phyloP scores from a whole-genome alignment of 202 grass and related monocot species.

The Schoenoplectus triqueter region DNA sequence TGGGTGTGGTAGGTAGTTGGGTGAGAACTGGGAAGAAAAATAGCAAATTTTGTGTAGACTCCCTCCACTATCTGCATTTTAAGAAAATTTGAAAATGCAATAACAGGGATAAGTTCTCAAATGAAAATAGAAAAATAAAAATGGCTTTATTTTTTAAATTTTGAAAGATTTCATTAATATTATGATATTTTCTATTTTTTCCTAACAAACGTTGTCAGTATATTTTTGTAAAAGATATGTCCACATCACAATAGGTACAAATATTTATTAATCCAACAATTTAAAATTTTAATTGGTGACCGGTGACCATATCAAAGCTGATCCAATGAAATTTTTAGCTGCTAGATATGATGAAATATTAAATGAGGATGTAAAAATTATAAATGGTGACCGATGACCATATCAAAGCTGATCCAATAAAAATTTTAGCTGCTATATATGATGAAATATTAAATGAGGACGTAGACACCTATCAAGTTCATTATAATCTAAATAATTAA shows the following conservation, averaged over 20 bases:
- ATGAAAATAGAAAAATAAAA: background rate
- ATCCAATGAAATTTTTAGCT: background rate
- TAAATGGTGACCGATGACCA: background rate
- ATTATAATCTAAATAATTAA: background rate
- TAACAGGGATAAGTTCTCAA: too few species aligned
- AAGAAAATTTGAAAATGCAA: too few species aligned
- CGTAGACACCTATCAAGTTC: background rate
- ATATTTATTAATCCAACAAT: background rate
- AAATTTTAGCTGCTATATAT: background rate
- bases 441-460: background rate
- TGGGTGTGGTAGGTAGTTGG: slow-evolving; percentile 38
- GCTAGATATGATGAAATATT: background rate
- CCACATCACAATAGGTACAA: background rate
- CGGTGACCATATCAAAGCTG: slow-evolving; percentile 5
- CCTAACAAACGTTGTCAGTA: too few species aligned
- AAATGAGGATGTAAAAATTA: background rate
- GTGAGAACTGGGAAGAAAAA: background rate
- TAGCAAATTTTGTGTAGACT: background rate
- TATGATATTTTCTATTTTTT: background rate
- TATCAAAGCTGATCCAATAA: background rate
- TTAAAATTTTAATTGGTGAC: background rate
- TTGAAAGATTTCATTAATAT: background rate
- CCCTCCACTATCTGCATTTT: background rate
- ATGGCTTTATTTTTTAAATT: background rate
- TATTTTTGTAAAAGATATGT: background rate